Base-by-base conservation (phyloP, 2,329 filamentous ascomycete species). In the Sporothrix brasiliensis region DNA sequence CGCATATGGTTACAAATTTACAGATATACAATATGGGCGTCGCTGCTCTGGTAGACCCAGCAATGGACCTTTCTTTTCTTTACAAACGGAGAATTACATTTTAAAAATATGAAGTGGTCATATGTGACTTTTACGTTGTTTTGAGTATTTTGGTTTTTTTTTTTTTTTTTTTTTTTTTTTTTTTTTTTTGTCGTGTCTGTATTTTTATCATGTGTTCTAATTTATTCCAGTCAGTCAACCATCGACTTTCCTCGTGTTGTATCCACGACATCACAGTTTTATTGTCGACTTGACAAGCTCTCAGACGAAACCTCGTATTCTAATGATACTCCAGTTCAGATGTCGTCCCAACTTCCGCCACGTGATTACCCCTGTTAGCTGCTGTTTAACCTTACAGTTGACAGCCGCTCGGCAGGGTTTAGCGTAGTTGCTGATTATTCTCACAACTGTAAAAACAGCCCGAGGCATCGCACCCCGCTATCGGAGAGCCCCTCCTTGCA, bases 391-490 rank as follows among this genome's bases (percentile, higher is more conserved):
- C 14, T 24, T 61, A n/a, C 58, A 61, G 39, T n/a, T 39, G 58
- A 47, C n/a, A 39, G 14, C 44, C 21, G 19, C 47, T 39, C 49
- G 49, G 47, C 41, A 49, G 24, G 50, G 60, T 39, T 49, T 52
- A 67, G 47, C 60, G 60, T 6, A 34, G 60, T 63, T n/a, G 60
- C 60, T 19, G 41, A 24, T 65, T 65, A 65, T 21, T 50, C 60
- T 50, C 21, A 4, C 19, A 60, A 9, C 11, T 30, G 24, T 16
- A 54, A 24, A 11, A 61, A 27, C 3, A 44, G 5, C 44, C 58
- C 44, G 58, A 34, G 58, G 58, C 58, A 56, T 27, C n/a, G 41
- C 44, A 50, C 61, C 65, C 65, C 65, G 65, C 65, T 56, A 67
- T 67, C 65, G 65, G 65, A 54, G 49, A 24, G 30, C 50, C 65